These are phyloP conservation scores for Boletellus deceptivus DNA, from an alignment of 1,284 basidiomycete species.

Conservation along the genomic window DNA sequence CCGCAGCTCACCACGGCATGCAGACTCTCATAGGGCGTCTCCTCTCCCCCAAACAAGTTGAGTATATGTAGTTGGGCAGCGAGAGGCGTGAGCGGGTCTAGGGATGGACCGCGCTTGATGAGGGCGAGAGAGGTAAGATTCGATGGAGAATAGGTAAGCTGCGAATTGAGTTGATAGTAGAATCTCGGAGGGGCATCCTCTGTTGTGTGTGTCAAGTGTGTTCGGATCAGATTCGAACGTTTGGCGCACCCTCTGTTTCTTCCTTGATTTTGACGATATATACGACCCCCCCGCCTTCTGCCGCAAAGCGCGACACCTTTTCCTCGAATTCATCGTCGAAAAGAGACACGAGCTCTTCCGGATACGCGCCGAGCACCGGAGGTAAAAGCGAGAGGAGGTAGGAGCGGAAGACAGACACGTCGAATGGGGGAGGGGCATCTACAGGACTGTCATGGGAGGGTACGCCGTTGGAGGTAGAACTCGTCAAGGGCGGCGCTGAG, in stretches of 20 bases:
- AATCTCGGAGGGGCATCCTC: slow-evolving; percentile 63
- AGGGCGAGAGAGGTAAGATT: slow-evolving; percentile 88
- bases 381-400: slow-evolving; percentile 74
- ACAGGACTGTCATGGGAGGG: slow-evolving; percentile 25
- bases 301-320: slow-evolving; percentile 68
- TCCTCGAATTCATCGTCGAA: slow-evolving; percentile 77
- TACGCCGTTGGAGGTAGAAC: slow-evolving; percentile 27
- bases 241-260: slow-evolving; percentile 60
- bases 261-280: slow-evolving; percentile 79
- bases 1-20: slow-evolving; percentile 96
- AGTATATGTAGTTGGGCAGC: slow-evolving; percentile 89
- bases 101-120: slow-evolving; percentile 86
- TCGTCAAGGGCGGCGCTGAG: slow-evolving; percentile 27
- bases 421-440: slow-evolving; percentile 44
- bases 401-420: slow-evolving; percentile 57
- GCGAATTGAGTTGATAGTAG: slow-evolving; percentile 68
- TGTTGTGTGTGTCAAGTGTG: slow-evolving; percentile 28
- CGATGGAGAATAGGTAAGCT: slow-evolving; percentile 78
- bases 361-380: slow-evolving; percentile 65
- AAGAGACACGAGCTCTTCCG: slow-evolving; percentile 61
- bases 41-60: slow-evolving; percentile 88
- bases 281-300: slow-evolving; percentile 67
- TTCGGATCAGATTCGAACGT: slow-evolving; percentile 6
- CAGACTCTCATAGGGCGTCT: slow-evolving; percentile 92
- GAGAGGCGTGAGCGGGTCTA: slow-evolving; percentile 79